Evolutionary conservation across 2,329 filamentous ascomycete genomes (phyloP), one percentile per base, ranked within the genome.

Genomic region (Didymella sp.): DNA sequence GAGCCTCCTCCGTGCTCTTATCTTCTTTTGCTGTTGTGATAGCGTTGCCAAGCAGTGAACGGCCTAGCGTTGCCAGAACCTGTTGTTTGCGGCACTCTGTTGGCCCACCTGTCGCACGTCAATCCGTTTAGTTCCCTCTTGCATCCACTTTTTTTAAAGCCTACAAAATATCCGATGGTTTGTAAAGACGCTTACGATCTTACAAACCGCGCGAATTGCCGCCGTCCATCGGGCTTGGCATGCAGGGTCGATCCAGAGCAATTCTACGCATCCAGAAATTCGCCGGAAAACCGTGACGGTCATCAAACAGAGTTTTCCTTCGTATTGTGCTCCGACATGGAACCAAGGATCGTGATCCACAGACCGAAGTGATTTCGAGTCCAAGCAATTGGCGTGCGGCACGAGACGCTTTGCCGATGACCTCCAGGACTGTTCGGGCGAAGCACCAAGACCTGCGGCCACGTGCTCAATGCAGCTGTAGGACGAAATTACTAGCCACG

Each of bases 91-190:
- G 35, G 53, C 22, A 41, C 41, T 28, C 38, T 27, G 46, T 21
- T 25, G 53, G 30, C 28, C 47, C 54, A 56, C 48, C 44, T 47
- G 35, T 47, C 35, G 30, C 48, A 56, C 47, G 53, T 47, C 53
- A 56, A 42, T 17, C 42, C 30, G 38, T 33, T 40, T 43, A 45
- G 25, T 21, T 46, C 17, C 47, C 13, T 46, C 13, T 37, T 17
- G 12, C 27, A 9, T 37, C 33, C 53, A n/a, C 25, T 40, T 25
- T 45, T 28, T 11, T 22, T 25, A 27, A 22, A 37, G n/a, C 38
- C 15, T 55, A 22, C 24, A 28, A 11, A 28, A 19, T 27, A 30
- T 47, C 37, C 38, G 37, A 47, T 22, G 44, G 42, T 55, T 24
- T 31, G 44, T 55, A 43, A 48, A n/a, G 38, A 28, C 15, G 30